phyloP scores from a whole-genome alignment of 2,329 filamentous ascomycete genomes.

The Zymoseptoria ardabiliae region DNA sequence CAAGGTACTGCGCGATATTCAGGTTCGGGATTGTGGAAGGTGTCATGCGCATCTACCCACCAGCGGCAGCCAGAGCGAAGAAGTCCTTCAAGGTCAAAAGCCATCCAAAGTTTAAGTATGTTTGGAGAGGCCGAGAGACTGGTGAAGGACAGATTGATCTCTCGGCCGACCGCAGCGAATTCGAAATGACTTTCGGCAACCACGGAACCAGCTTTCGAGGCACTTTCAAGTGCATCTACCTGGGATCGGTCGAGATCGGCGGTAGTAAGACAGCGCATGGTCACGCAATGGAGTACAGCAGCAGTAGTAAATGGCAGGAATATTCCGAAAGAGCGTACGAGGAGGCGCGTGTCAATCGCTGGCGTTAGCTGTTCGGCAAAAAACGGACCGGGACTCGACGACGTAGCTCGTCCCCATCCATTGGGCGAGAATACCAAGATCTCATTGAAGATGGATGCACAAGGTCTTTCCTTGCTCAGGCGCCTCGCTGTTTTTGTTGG shows the following conservation, averaged over 20 bases:
- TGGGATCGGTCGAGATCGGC: constrained; percentile 1
- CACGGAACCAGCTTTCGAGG: constrained; percentile 4
- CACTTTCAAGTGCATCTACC: constrained; percentile 2
- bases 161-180: not conserved
- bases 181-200: constrained; percentile 1
- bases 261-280: constrained; percentile 6
- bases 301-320: constrained; percentile 2
- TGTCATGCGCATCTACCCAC: constrained; percentile 9
- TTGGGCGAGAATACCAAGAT: too few relatives aligned
- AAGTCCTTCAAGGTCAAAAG: constrained; percentile 1
- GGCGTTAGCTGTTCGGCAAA: not conserved
- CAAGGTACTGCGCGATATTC: constrained; percentile 8
- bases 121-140: constrained; percentile 10
- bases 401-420: too few relatives aligned
- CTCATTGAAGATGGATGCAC: too few relatives aligned
- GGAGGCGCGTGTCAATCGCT: constrained; percentile 1
- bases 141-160: constrained; percentile 6
- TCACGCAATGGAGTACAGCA: not conserved
- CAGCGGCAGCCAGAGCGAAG: not conserved
- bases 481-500: too few relatives aligned
- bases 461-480: too few relatives aligned
- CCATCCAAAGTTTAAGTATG: constrained; percentile 3
- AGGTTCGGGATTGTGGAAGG: constrained; percentile 7
- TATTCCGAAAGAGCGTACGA: constrained; percentile 5
- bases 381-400: too few relatives aligned